Conservation (phyloP, 805 yeast genomes). For the Sugiyamaella marilandica region DNA sequence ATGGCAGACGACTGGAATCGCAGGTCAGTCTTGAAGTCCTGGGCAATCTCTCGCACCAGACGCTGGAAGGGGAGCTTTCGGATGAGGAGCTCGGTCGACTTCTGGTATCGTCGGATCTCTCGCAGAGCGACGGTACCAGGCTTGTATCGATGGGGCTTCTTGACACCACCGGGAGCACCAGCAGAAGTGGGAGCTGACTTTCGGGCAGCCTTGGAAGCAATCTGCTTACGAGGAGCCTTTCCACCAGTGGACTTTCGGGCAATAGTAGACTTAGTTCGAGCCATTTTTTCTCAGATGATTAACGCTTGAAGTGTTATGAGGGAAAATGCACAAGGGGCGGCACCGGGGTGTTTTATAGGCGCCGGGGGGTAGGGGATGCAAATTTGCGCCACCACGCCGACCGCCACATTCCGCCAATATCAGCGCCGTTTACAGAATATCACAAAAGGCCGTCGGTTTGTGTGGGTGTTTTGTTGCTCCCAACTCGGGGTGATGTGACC, state of each 20-base stretch:
- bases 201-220: conserved; percentile 87
- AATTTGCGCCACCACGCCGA: conserved; percentile 1
- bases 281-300: conserved; percentile 43
- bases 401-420: conserved; percentile 2
- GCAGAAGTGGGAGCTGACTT: conserved; percentile 69
- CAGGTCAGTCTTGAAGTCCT: conserved; percentile 79
- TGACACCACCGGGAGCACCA: conserved; percentile 78
- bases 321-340: conserved; percentile 3
- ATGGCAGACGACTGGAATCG: conserved; percentile 87
- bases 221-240: conserved; percentile 89
- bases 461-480: conserved; percentile 5
- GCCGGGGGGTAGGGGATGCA: conserved; percentile 1
- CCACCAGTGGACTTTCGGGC: conserved; percentile 91
- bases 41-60: conserved; percentile 84
- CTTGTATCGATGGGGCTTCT: conserved; percentile 91
- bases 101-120: conserved; percentile 90
- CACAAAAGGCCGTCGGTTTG: conserved; percentile 4
- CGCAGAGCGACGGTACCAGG: conserved; percentile 93
- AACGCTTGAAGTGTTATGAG: conserved; percentile 1
- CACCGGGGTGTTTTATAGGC: conserved; percentile 1
- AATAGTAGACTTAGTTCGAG: conserved; percentile 73
- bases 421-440: conserved; percentile 1
- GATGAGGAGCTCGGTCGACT: conserved; percentile 78
- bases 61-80: conserved; percentile 91
- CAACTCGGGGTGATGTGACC: neutral